Base-by-base conservation (phyloP, 306 rosid species). In the Prinsepia uniflora region DNA sequence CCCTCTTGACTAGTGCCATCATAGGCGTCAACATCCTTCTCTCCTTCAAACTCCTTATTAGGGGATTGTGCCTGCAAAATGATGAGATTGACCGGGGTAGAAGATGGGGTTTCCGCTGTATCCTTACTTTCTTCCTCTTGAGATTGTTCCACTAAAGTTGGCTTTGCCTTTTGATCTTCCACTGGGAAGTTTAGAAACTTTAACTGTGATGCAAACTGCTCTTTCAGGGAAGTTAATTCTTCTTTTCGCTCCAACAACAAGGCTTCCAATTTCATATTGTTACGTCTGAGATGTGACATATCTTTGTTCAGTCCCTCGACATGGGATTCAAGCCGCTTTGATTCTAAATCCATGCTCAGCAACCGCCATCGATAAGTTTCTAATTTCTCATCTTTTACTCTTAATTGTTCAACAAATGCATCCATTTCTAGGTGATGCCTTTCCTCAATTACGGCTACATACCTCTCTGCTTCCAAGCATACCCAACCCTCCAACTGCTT, bases 321-420 rank as follows among this genome's bases (percentile, higher is more conserved):
- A 66, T 88, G 96, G 15, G 90, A 82, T 34, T 90, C 90, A 20
- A 90, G 81, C 77, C 90, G 90, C 79, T 94, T 94, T 46, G 88
- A 69, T 80, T 94, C 97, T 59, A 90, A 76, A 55, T 90, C 98
- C 79, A 80, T 84, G 84, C 94, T 89, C 77, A 90, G 73, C 80
- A 87, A 75, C 68, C 86, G 88, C 98, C 98, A 94, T 7, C 83
- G 88, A 68, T 86, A 84, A 52, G 85, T 88, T 79, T 94, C 96
- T 73, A 94, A 43, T 72, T 90, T 94, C 82, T 94, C 97, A 75
- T 89, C 98, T 79, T 90, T 90, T 63, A 87, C 68, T 74, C 85
- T 77, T 87, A 94, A 80, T 81, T 94, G 97, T 72, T 94, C 98
- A 10, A 86, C 86, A 81, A 90, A 94, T 71, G 98, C 98, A 67